These are phyloP conservation scores for Debaryomyces prosopidis DNA, from an alignment of 805 yeast genomes.

Conservation along the genomic window DNA sequence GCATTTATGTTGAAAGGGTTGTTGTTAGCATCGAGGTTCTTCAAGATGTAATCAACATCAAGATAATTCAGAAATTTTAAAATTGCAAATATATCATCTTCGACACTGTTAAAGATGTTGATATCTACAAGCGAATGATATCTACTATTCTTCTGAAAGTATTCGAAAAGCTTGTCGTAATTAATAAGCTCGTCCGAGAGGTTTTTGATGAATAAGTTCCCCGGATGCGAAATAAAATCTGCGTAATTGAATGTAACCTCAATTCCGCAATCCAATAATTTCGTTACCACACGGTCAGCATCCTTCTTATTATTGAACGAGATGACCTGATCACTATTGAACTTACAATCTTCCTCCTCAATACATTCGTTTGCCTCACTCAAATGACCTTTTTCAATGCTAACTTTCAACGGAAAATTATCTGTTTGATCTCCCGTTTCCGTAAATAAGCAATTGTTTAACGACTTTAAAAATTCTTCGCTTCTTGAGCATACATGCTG, in stretches of 20 bases:
- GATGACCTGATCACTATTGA: neutral
- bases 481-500: neutral
- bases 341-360: neutral
- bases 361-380: neutral
- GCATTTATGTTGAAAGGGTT: conserved; percentile 27
- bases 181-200: conserved; percentile 36
- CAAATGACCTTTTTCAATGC: neutral
- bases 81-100: conserved; percentile 26
- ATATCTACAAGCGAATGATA: conserved; percentile 20
- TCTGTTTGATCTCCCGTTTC: conserved; percentile 3
- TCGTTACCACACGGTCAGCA: conserved; percentile 11
- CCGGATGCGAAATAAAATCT: conserved; percentile 51
- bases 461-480: conserved; percentile 2
- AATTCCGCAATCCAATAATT: conserved; percentile 8
- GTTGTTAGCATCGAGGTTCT: conserved; percentile 13
- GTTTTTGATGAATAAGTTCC: conserved; percentile 56
- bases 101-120: conserved; percentile 19
- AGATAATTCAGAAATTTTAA: conserved; percentile 33
- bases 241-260: conserved; percentile 24
- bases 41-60: conserved; percentile 31
- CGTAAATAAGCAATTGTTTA: conserved; percentile 6
- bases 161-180: conserved; percentile 28
- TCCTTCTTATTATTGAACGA: conserved; percentile 5
- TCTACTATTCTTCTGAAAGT: conserved; percentile 17
- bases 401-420: conserved; percentile 9